phyloP scores from a whole-genome alignment of 306 rosid species.

The Sicyos baderoa region DNA sequence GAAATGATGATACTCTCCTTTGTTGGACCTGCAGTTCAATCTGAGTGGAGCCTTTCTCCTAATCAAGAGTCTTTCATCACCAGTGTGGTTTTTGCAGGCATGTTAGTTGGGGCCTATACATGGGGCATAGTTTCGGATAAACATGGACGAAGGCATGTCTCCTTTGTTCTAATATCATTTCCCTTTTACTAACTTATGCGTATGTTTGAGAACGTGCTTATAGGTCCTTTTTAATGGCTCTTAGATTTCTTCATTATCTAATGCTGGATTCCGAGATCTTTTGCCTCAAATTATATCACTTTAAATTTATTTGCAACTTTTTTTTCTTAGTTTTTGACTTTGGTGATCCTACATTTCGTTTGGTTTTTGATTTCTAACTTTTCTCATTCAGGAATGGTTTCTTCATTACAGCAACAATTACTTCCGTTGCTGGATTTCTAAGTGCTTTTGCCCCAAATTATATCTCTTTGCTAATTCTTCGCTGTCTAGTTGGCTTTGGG shows the following conservation, averaged over 20 bases:
- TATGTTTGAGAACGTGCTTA: background rate
- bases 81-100: conserved; percentile 77
- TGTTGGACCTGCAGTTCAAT: conserved; percentile 87
- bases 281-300: conserved; percentile 51
- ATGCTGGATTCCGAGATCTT: conserved; percentile 66
- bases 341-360: conserved; percentile 8
- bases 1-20: conserved; percentile 97
- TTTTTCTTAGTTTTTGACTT: background rate
- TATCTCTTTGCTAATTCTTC: conserved; percentile 40
- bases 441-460: conserved; percentile 84
- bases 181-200: background rate
- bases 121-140: conserved; percentile 93
- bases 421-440: conserved; percentile 66
- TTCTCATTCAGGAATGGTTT: conserved; percentile 72
- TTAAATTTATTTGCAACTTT: background rate
- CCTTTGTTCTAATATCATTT: conserved; percentile 1
- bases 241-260: conserved; percentile 62
- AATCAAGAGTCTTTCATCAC: conserved; percentile 64
- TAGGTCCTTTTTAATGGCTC: background rate
- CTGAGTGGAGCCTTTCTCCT: conserved; percentile 77
- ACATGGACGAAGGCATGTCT: conserved; percentile 62
- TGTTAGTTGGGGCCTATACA: conserved; percentile 77
- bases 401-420: conserved; percentile 69
- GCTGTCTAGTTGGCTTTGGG: conserved; percentile 84
- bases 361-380: conserved; percentile 20